Conservation (phyloP, 2,329 filamentous ascomycete genomes). For the Mollisia scopiformis region DNA sequence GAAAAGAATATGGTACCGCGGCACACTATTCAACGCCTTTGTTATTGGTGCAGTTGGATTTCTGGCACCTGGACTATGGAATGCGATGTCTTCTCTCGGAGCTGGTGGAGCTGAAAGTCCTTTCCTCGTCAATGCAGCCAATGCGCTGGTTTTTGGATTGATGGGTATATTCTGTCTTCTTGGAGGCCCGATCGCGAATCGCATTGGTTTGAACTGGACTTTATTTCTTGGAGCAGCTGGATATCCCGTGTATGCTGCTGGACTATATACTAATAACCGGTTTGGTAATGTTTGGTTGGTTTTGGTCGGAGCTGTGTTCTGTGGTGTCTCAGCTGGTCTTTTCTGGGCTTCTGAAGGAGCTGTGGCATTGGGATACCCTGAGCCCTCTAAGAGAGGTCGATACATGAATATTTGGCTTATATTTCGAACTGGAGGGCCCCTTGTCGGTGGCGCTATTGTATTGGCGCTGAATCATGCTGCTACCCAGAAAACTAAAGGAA, state of each 20-base stretch:
- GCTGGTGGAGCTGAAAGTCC: neutral
- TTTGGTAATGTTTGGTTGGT: constrained; percentile 64
- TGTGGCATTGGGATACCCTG: constrained; percentile 71
- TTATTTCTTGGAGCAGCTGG: neutral
- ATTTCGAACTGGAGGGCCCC: constrained; percentile 61
- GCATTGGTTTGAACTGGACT: neutral
- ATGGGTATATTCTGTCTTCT: neutral
- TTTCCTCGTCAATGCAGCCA: neutral
- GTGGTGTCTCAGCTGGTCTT: constrained; percentile 61
- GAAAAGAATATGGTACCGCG: neutral
- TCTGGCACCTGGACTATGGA: neutral
- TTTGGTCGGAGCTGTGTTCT: constrained; percentile 68
- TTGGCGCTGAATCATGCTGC: constrained; percentile 50
- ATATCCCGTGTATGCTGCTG: neutral
- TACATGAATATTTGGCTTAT: constrained; percentile 54
- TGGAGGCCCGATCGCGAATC: neutral
- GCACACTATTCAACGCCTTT: neutral
- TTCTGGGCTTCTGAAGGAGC: constrained; percentile 77
- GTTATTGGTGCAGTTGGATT: neutral
- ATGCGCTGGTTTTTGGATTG: neutral
- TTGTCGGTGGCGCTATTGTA: constrained; percentile 72
- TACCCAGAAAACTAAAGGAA: neutral
- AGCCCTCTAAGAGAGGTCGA: constrained; percentile 40
- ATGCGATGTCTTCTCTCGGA: neutral
- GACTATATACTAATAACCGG: neutral